These are phyloP conservation scores for Globisporangium cederbergense DNA, from an alignment of 352 stramenopile species.

Conservation along the genomic window DNA sequence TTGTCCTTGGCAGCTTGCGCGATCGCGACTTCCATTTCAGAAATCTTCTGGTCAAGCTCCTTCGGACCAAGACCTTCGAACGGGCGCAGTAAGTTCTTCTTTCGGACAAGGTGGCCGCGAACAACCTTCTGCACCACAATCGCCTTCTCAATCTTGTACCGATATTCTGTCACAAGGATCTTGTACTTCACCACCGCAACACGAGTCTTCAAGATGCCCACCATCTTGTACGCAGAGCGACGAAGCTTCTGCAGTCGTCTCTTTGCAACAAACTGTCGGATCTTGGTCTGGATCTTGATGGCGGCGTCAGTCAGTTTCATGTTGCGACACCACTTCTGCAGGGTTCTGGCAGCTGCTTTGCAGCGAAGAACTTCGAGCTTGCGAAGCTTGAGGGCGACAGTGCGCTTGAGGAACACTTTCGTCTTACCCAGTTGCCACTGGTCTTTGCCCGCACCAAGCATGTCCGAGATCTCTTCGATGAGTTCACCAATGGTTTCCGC, in stretches of 20 bases:
- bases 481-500: slow-evolving; percentile 84
- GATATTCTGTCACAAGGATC: slow-evolving; percentile 43
- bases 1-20: slow-evolving; percentile 74
- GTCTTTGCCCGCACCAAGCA: slow-evolving; percentile 83
- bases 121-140: slow-evolving; percentile 74
- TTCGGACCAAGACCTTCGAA: slow-evolving; percentile 77
- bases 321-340: slow-evolving; percentile 85
- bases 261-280: slow-evolving; percentile 67
- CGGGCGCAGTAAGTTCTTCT: slow-evolving; percentile 70
- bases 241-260: slow-evolving; percentile 43
- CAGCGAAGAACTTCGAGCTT: slow-evolving; percentile 79
- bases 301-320: slow-evolving; percentile 52
- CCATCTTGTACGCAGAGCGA: slow-evolving; percentile 56
- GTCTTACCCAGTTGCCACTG: slow-evolving; percentile 88
- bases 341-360: slow-evolving; percentile 71
- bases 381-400: slow-evolving; percentile 75
- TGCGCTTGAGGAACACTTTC: slow-evolving; percentile 86
- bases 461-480: slow-evolving; percentile 80
- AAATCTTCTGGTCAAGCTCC: slow-evolving; percentile 76
- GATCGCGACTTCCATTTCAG: slow-evolving; percentile 74
- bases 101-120: slow-evolving; percentile 69
- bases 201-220: slow-evolving; percentile 52
- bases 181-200: slow-evolving; percentile 70
- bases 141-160: slow-evolving; percentile 42
- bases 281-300: slow-evolving; percentile 71